Percentiles rank a stretch among this genome's conserved stretches.
Conservation (phyloP, 2,329 filamentous ascomycete species). For the Samsoniella hepiali region DNA sequence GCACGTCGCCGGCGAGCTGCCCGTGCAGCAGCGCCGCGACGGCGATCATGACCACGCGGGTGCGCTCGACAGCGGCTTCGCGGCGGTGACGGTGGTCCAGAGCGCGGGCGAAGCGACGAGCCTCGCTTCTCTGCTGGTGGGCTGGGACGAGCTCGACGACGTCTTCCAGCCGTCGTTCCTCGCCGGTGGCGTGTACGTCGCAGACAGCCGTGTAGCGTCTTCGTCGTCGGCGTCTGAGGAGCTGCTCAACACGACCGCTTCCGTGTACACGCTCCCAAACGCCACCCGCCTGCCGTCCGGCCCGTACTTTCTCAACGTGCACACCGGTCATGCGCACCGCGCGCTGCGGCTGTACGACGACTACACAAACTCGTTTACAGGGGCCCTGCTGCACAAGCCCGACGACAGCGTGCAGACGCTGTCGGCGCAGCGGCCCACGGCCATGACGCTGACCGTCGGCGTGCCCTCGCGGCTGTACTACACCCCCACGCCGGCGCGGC, state of each 20-base stretch:
- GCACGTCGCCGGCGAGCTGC: constrained; percentile 4
- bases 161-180: constrained; percentile 27
- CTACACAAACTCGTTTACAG: constrained; percentile 29
- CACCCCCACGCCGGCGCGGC: constrained; percentile 49
- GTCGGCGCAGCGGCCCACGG: constrained; percentile 29
- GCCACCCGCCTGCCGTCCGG: constrained; percentile 27
- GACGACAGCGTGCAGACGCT: constrained; percentile 31
- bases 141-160: constrained; percentile 31
- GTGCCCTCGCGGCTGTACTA: constrained; percentile 62
- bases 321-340: constrained; percentile 31
- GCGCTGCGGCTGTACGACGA: constrained; percentile 38
- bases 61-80: constrained; percentile 25
- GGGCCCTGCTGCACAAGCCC: constrained; percentile 29
- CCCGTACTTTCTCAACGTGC: constrained; percentile 36
- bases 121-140: constrained; percentile 27
- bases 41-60: neutral
- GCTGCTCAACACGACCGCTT: constrained; percentile 17
- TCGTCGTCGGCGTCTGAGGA: constrained; percentile 21
- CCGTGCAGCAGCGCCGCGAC: neutral
- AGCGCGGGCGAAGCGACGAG: constrained; percentile 23
- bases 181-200: constrained; percentile 18
- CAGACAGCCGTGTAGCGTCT: constrained; percentile 22
- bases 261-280: neutral
- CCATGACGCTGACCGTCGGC: constrained; percentile 33
- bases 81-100: constrained; percentile 34